A percentile compares a stretch with the other conserved stretches of the same genome.
Evolutionary conservation across 305 asterid genomes (phyloP).

Genomic region (Fraxinus dipetala): DNA sequence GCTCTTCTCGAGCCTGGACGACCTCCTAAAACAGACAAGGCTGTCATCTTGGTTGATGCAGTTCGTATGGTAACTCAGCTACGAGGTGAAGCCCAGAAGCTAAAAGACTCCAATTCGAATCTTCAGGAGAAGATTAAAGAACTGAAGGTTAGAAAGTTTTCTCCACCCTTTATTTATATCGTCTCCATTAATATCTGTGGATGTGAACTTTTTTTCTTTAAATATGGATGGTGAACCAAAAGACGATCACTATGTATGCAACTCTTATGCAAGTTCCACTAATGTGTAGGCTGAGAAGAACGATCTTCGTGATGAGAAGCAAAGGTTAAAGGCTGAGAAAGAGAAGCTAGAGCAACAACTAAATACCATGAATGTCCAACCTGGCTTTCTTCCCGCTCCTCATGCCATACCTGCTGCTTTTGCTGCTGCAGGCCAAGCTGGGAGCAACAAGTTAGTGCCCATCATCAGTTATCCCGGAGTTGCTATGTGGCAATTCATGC

Average conservation of each 20-base stretch:
- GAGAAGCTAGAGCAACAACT: slow-evolving; percentile 91
- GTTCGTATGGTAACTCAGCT: slow-evolving; percentile 84
- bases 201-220: neutral
- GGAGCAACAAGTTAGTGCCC: slow-evolving; percentile 45
- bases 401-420: slow-evolving; percentile 59
- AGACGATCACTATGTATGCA: neutral
- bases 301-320: slow-evolving; percentile 98
- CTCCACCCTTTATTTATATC: neutral
- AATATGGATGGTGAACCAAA: neutral
- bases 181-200: neutral
- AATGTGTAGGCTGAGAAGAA: slow-evolving; percentile 68
- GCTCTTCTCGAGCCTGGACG: slow-evolving; percentile 92
- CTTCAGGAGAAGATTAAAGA: slow-evolving; percentile 88
- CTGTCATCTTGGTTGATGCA: slow-evolving; percentile 84
- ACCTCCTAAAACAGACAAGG: slow-evolving; percentile 89
- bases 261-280: neutral
- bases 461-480: slow-evolving; percentile 59
- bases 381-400: slow-evolving; percentile 53
- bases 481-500: slow-evolving; percentile 76
- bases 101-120: slow-evolving; percentile 73
- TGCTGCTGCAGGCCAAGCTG: slow-evolving; percentile 67
- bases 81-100: slow-evolving; percentile 72
- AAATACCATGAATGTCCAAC: slow-evolving; percentile 60
- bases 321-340: slow-evolving; percentile 83
- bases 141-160: slow-evolving; percentile 56